Conservation (phyloP, 2,329 filamentous ascomycete species). For the Alternaria solani region DNA sequence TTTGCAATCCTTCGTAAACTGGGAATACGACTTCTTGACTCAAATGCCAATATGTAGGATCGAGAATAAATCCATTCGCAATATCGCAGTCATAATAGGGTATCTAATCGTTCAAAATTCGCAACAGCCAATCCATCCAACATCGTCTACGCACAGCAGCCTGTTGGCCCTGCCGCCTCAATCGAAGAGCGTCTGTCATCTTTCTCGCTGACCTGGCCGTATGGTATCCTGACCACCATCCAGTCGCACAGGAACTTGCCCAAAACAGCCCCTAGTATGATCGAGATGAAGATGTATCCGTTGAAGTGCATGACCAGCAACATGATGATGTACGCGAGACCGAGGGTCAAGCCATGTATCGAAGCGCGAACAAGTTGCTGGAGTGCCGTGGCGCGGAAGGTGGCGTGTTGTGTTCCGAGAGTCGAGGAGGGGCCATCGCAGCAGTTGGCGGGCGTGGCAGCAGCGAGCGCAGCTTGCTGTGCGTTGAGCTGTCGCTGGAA, state of each 20-base stretch:
- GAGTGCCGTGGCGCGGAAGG: constrained; percentile 63
- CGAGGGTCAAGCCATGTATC: constrained; percentile 75
- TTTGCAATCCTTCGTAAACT: background rate
- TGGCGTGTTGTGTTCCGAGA: constrained; percentile 37
- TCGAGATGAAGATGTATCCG: constrained; percentile 79
- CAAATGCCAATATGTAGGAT: no score
- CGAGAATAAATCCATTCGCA: background rate
- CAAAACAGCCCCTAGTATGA: constrained; percentile 77
- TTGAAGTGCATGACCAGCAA: constrained; percentile 72
- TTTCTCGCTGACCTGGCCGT: constrained; percentile 32
- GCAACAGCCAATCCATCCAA: background rate
- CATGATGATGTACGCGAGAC: constrained; percentile 82
- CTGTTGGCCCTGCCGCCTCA: constrained; percentile 38
- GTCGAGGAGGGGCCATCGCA: constrained; percentile 34
- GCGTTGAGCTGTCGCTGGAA: constrained; percentile 51
- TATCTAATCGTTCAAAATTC: constrained; percentile 11
- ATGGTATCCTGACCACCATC: constrained; percentile 52
- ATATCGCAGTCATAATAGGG: constrained; percentile 6
- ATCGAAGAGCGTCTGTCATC: constrained; percentile 32
- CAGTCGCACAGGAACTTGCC: constrained; percentile 78
- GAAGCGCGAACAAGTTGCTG: constrained; percentile 73
- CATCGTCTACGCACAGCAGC: constrained; percentile 34
- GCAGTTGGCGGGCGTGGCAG: constrained; percentile 30
- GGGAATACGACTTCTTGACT: no score
- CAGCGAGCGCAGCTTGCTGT: constrained; percentile 32